Conservation (phyloP, 2,329 filamentous ascomycete species). For the Ustulina deusta region DNA sequence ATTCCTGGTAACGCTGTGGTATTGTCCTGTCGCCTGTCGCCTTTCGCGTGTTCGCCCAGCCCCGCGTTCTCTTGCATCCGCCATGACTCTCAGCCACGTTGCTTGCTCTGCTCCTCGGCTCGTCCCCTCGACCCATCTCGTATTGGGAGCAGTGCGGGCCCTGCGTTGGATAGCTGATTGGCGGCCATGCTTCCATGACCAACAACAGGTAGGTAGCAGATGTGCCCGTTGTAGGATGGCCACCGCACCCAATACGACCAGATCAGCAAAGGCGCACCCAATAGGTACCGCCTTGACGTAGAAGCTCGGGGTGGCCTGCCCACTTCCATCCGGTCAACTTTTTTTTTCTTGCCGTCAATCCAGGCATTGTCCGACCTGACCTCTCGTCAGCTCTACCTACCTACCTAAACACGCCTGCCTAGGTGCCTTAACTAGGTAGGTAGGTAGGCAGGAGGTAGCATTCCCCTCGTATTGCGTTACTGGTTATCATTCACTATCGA, state of each 20-base stretch:
- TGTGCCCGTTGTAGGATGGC: slow-evolving; percentile 9
- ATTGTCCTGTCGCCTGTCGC: slow-evolving; percentile 1
- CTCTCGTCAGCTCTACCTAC: background rate
- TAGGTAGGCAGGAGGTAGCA: background rate
- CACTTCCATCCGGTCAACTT: background rate
- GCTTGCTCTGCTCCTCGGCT: slow-evolving; percentile 23
- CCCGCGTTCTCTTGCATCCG: slow-evolving; percentile 26
- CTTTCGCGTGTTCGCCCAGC: slow-evolving; percentile 4
- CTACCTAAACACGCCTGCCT: background rate
- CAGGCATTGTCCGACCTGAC: too few relatives aligned
- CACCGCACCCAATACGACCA: slow-evolving; percentile 26
- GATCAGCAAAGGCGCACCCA: slow-evolving; percentile 10
- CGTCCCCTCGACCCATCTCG: slow-evolving; percentile 30
- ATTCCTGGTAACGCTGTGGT: background rate
- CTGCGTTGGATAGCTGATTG: slow-evolving; percentile 30
- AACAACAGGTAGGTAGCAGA: slow-evolving; percentile 21
- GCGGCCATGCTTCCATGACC: slow-evolving; percentile 8
- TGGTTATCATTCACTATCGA: slow-evolving; percentile 2
- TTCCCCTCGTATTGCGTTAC: slow-evolving; percentile 27
- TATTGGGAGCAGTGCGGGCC: slow-evolving; percentile 34
- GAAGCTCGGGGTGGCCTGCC: background rate
- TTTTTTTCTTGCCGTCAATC: background rate
- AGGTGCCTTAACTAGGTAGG: background rate
- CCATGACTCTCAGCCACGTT: slow-evolving; percentile 34
- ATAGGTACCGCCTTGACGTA: background rate